Evolutionary conservation across 1,284 basidiomycete genomes (phyloP), one percentile per base, ranked within the genome.

Genomic region (Ustilago vetiveriae): DNA sequence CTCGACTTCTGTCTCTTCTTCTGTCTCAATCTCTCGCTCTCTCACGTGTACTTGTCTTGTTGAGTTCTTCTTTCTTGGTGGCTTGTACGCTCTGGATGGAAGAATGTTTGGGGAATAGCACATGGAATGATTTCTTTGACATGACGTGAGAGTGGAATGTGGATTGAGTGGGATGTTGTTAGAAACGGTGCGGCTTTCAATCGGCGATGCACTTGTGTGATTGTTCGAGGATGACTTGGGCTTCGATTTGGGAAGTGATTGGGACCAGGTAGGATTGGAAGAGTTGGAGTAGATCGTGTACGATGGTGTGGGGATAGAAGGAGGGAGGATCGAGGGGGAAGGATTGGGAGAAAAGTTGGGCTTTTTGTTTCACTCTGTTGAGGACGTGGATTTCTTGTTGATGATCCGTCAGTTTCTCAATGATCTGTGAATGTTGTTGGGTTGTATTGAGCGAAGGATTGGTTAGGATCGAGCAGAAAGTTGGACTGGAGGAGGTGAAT

Each of bases 261-360:
- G 65, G 65, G 22, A 68, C 38, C 26, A 68, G n/a, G 42, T 68
- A 68, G 6, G 54, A 58, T 33, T 63, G 58, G 54, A 68, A 68
- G 33, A 68, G 42, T 3, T 44, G 35, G 2, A 68, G 42, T 2
- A 63, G 19, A 17, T 45, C 17, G 16, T 35, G 30, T 1, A 14
- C 13, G 5, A 43, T 24, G 27, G 21, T 8, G 7, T 17, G 16
- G 0, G 58, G 53, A 23, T 58, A 62, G n/a, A n/a, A n/a, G n/a
- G n/a, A 1, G 27, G 5, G 7, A 26, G 21, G 22, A n/a, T 46
- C 55, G 4, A 29, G 11, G 4, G 3, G 2, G 32, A 36, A 38
- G 26, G 38, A n/a, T n/a, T 57, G 16, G 0, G 44, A 37, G 16
- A 38, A 29, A 1, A 22, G 16, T n/a, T 53, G 30, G 16, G 42